Base-by-base conservation (phyloP, 441 rosid genomes). In the Pelargonium australe region DNA sequence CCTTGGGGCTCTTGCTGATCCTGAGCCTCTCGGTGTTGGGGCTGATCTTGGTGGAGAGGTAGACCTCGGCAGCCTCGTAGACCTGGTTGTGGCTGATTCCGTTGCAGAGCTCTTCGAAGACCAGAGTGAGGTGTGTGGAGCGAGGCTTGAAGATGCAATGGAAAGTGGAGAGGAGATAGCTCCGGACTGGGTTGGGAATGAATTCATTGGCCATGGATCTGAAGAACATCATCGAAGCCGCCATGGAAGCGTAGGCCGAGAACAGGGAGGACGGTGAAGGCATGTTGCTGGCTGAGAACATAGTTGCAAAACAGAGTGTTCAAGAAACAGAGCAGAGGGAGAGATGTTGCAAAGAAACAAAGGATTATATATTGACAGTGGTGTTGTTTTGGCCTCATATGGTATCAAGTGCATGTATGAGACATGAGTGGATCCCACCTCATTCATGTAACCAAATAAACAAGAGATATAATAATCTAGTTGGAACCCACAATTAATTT, bases 181-280 rank as follows among this genome's bases (percentile, higher is more conserved):
- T 16, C 14, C 70, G 80, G 68, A 83, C 66, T 25, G 73, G 72
- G 0, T 2, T 43, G 8, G 89, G 91, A 4, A 85, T 67, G 55
- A 85, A 63, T 2, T 85, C 86, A 16, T 84, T 49, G 41, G 76
- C 69, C 77, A 85, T 71, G 19, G 95, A 81, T 8, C 82, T 76
- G 20, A 82, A 47, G 45, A 88, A 78, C 88, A 85, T 78, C 47
- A 60, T 23, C 65, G 82, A 76, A 0, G 84, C 85, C 9, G 87
- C 78, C 2, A 86, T 49, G 5, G 87, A 79, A 51, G 89, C 85
- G 70, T 82, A 85, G 0, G 88, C 81, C 34, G 86, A 80, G 79
- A 88, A 77, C 20, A 88, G 53, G 7, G 81, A 5, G 55, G 88
- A 63, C 0, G 82, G 69, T 6, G 83, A 64, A 13, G 57, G 57